Conservation (phyloP, 352 stramenopile genomes). For the Globisporangium polare region DNA sequence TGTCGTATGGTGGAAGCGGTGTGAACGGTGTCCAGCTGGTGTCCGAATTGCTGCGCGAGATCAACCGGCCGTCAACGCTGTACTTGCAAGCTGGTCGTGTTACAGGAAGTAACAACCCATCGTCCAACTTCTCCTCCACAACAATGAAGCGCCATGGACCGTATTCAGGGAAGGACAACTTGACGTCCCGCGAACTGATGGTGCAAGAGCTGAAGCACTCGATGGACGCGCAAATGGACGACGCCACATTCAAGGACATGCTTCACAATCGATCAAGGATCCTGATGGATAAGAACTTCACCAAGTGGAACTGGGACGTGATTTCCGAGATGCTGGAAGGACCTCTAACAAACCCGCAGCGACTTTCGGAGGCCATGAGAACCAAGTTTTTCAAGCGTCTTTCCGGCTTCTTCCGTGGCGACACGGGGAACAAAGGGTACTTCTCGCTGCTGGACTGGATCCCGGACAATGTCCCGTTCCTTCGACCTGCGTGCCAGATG, state of each 20-base stretch:
- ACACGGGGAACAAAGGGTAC: constrained; percentile 87
- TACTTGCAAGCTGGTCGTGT: constrained; percentile 22
- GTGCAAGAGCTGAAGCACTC: constrained; percentile 85
- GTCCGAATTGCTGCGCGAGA: constrained; percentile 83
- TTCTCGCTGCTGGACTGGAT: constrained; percentile 89
- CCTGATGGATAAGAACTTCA: constrained; percentile 88
- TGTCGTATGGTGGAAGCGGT: constrained; percentile 76
- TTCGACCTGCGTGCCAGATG: constrained; percentile 86
- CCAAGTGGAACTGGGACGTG: constrained; percentile 91
- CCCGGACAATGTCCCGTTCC: constrained; percentile 85
- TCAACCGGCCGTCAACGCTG: constrained; percentile 72
- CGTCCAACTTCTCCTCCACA: constrained; percentile 23
- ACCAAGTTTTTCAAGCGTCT: constrained; percentile 92
- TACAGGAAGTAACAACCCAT: neutral
- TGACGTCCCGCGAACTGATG: constrained; percentile 83
- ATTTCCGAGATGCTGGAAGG: constrained; percentile 88
- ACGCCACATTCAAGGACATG: constrained; percentile 88
- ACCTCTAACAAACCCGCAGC: constrained; percentile 79
- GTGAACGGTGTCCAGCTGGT: constrained; percentile 87
- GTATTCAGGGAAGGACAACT: constrained; percentile 43
- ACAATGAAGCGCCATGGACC: constrained; percentile 10
- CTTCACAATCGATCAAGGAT: constrained; percentile 83
- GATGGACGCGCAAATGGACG: constrained; percentile 86
- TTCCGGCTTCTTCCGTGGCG: constrained; percentile 88
- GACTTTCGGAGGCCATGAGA: constrained; percentile 88